Conservation (phyloP, 2,329 filamentous ascomycete genomes). For the Hansfordia pulvinata region DNA sequence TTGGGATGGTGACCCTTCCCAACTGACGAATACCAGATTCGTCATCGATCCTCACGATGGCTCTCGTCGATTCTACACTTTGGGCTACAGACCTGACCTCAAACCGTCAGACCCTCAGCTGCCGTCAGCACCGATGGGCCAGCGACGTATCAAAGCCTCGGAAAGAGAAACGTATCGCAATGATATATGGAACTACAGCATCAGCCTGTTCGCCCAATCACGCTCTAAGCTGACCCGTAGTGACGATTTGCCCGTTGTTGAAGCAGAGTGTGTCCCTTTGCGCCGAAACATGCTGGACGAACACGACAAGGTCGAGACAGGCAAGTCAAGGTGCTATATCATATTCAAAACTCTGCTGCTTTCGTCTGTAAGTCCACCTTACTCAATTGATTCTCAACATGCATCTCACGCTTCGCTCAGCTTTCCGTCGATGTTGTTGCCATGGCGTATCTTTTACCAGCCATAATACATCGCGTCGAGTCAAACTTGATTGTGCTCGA, state of each 20-base stretch:
- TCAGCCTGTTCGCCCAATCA: constrained; percentile 57
- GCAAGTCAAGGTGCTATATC: constrained; percentile 44
- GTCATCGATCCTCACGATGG: constrained; percentile 46
- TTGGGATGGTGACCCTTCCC: constrained; percentile 28
- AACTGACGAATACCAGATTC: constrained; percentile 38
- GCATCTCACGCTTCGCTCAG: constrained; percentile 23
- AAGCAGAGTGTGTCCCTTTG: constrained; percentile 58
- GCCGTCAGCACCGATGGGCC: constrained; percentile 31
- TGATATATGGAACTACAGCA: constrained; percentile 72
- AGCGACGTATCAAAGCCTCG: constrained; percentile 27
- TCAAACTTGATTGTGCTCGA: constrained; percentile 70
- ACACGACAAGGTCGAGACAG: constrained; percentile 36
- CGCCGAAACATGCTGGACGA: constrained; percentile 77
- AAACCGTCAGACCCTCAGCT: constrained; percentile 55
- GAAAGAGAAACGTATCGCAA: constrained; percentile 20
- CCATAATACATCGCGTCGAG: constrained; percentile 75
- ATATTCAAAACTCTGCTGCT: constrained; percentile 66
- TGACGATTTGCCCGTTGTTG: constrained; percentile 66
- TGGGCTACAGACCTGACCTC: constrained; percentile 39
- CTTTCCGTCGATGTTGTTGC: constrained; percentile 56
- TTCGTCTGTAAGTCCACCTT: constrained; percentile 48
- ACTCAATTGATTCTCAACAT: not conserved
- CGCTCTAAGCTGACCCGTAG: constrained; percentile 38
- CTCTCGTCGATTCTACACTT: constrained; percentile 45
- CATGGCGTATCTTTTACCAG: constrained; percentile 65